Base-by-base conservation (phyloP, 1,284 basidiomycete species). In the Lentinula novae-zelandiae region DNA sequence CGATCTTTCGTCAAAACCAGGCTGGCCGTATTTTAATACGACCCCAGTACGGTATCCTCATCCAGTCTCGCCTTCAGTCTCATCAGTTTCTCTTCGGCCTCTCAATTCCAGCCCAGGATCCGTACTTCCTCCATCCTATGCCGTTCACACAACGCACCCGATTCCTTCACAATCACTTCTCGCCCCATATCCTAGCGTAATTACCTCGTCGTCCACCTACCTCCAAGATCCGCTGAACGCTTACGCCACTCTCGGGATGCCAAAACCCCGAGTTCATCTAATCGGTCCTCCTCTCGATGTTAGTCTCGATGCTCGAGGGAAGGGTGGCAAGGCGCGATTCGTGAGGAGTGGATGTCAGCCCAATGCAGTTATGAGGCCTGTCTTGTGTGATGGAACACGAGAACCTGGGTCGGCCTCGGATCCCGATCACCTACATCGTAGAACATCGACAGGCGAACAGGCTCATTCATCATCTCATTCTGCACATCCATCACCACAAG, bases 281-380 rank as follows among this genome's bases (percentile, higher is more conserved):
- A 72, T 98, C 0, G 91, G 91, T 0, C 87, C 87, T 0, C 93
- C 93, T 0, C 79, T 96, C 63, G 89, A 89, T 64, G 73, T 97
- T 94, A 5, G 84, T 27, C 44, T 31, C 15, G 42, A 42, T 34
- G 42, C 39, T 31, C 15, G 40, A 33, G 31, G 42, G 39, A 39
- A 22, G 9, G 53, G 53, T 22, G 53, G 17, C 22, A 54, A 40
- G 15, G 51, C 17, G 0, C 78, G 93, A 15, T 98, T 92, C 72
- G 86, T 90, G 0, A 78, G 96, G 50, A 90, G 81, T 59, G 93
- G 94, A 0, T 98, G 96, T 72, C 82, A 90, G 65, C 95, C 95
- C 7, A 98, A 98, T 68, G 93, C 90, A 0, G 90, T 96, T 3
- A 72, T 98, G 10, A 78, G 92, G 1, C 93, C 94, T 0, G 79